Base-by-base conservation (phyloP, 1,284 basidiomycete species). In the Clitocybe nebularis region DNA sequence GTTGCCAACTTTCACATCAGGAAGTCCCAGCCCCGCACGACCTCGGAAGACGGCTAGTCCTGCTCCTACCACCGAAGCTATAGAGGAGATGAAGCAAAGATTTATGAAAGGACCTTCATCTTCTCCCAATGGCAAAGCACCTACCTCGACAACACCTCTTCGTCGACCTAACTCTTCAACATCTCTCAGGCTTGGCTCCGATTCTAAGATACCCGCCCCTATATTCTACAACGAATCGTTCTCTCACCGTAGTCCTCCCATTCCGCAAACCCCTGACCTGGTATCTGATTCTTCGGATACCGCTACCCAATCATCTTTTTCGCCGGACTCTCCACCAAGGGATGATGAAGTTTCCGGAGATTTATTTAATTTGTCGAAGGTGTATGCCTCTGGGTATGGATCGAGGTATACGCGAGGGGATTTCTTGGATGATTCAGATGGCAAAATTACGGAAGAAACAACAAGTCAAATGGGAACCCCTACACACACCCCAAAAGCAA, bases 41-140 rank as follows among this genome's bases (percentile, higher is more conserved):
- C 43, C 48, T 10, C 55, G 55, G 23, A 35, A 36, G 0, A 49
- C 54, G 6, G 52, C 49, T 16, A 62, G 55, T 30, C 61, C 66
- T n/a, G 56, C 58, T 26, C 66, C 72, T 4, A 72, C 72, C 2
- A 58, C 65, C 19, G 76, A 78, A 10, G 77, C 79, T 3, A 66
- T 82, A 35, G 74, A 79, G 53, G 75, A 81, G 52, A 80, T 83
- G 77, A 84, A 82, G 60, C 68, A 64, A 48, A 63, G 79, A 21
- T 77, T 82, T 53, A 59, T 79, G 44, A 68, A 66, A 43, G 44
- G 52, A 26, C 57, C 52, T 4, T 51, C 58, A 13, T 50, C 57
- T 5, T 66, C 66, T 11, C 56, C 61, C 13, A 32, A 26, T 35
- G 39, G 52, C n/a, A 37, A 48, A 11, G 45, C 52, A 39, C 59